Percentiles rank a stretch among this genome's conserved stretches.
These are phyloP conservation scores for Penicillium sp. DNA, from an alignment of 2,329 filamentous ascomycete genomes.

Conservation along the genomic window DNA sequence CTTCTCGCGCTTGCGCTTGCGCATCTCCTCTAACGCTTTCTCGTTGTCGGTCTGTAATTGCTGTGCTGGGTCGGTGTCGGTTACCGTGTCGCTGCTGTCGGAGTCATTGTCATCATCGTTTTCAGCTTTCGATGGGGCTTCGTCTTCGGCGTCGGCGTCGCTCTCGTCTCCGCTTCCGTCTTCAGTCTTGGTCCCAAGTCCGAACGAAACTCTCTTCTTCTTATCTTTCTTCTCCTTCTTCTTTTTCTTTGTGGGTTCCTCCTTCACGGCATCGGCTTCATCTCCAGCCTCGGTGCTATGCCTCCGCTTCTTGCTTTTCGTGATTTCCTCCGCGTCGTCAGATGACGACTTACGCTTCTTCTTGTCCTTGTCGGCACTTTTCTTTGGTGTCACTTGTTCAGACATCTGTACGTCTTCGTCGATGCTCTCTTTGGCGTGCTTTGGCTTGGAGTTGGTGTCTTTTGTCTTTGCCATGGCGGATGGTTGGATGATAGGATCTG, in stretches of 20 bases:
- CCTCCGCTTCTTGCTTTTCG: conserved; percentile 24
- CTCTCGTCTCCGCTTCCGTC: conserved; percentile 57
- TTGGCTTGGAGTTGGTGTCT: conserved; percentile 52
- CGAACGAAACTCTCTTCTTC: conserved; percentile 63
- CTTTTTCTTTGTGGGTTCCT: conserved; percentile 17
- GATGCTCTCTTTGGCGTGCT: conserved; percentile 46
- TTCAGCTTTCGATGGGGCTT: neutral
- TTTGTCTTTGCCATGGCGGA: conserved; percentile 13
- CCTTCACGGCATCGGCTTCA: conserved; percentile 6
- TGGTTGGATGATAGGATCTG: neutral
- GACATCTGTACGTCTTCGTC: conserved; percentile 25
- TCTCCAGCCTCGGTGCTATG: conserved; percentile 14
- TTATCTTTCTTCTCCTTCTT: conserved; percentile 19
- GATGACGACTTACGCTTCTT: conserved; percentile 26
- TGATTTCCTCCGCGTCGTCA: conserved; percentile 16
- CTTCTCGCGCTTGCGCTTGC: conserved; percentile 33
- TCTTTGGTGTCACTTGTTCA: conserved; percentile 6
- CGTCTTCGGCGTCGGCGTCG: conserved; percentile 12
- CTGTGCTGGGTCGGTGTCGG: conserved; percentile 23
- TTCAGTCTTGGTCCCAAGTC: conserved; percentile 60
- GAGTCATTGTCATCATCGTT: neutral
- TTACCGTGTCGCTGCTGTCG: conserved; percentile 4
- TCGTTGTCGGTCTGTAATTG: conserved; percentile 9
- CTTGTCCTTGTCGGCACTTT: conserved; percentile 22
- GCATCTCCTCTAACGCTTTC: conserved; percentile 27